A percentile compares a stretch with the other conserved stretches of the same genome.
These are phyloP conservation scores for Globisporangium yorkense DNA, from an alignment of 352 stramenopile species.

Conservation along the genomic window DNA sequence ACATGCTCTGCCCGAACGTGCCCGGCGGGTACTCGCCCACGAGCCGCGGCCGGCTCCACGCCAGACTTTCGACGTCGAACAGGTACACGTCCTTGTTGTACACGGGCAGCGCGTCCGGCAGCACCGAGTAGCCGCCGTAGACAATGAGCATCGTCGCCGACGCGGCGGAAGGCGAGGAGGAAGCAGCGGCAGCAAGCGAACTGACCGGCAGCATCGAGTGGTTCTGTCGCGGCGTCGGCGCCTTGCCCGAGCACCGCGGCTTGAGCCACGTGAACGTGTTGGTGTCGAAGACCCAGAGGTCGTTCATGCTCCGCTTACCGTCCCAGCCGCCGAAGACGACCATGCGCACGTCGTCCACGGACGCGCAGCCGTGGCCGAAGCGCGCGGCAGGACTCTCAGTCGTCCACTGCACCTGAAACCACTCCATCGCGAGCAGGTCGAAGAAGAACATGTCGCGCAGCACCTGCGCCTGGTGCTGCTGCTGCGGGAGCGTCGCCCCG, in stretches of 20 bases:
- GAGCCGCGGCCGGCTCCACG: conserved; percentile 63
- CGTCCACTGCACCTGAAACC: conserved; percentile 84
- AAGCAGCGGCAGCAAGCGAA: conserved; percentile 14
- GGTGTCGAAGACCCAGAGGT: conserved; percentile 73
- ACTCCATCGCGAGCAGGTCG: conserved; percentile 75
- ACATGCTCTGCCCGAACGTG: conserved; percentile 59
- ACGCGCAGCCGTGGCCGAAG: conserved; percentile 59
- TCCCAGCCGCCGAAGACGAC: conserved; percentile 89
- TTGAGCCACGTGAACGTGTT: conserved; percentile 68
- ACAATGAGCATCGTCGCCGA: conserved; percentile 37
- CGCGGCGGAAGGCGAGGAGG: conserved; percentile 8
- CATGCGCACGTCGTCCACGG: conserved; percentile 70
- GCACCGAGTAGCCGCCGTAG: conserved; percentile 75
- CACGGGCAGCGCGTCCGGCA: conserved; percentile 36
- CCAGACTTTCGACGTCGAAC: conserved; percentile 42
- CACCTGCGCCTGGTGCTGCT: conserved; percentile 16
- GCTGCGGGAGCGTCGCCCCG: conserved; percentile 18
- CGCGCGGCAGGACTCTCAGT: conserved; percentile 68
- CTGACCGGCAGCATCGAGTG: conserved; percentile 47
- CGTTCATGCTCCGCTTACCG: conserved; percentile 64
- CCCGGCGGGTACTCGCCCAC: conserved; percentile 60
- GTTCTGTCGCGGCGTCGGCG: conserved; percentile 66
- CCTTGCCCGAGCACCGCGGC: conserved; percentile 53
- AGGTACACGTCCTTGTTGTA: conserved; percentile 79
- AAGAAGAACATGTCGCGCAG: conserved; percentile 89